These are phyloP conservation scores for Wickerhamomyces chaumierensis DNA, from an alignment of 805 yeast species.

Conservation along the genomic window DNA sequence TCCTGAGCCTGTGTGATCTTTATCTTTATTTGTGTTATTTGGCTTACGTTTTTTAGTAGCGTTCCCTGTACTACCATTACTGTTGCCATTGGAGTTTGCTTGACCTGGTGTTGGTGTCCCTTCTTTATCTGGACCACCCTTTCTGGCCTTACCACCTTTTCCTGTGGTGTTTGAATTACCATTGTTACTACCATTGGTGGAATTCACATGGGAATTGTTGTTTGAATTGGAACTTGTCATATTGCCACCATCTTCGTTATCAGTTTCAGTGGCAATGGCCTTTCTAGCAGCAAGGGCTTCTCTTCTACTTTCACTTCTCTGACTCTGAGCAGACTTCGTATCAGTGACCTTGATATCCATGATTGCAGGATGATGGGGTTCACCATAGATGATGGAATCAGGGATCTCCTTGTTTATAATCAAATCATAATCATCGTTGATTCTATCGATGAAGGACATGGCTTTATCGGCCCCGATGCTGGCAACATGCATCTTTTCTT, in stretches of 20 bases:
- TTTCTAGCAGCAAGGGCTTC: conserved; percentile 88
- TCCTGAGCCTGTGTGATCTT: conserved; percentile 1
- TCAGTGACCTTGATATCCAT: conserved; percentile 39
- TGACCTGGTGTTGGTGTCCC: conserved; percentile 12
- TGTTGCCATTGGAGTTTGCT: background rate
- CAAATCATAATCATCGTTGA: conserved; percentile 71
- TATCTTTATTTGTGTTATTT: background rate
- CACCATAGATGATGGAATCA: conserved; percentile 63
- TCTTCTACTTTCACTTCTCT: conserved; percentile 75
- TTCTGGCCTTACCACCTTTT: conserved; percentile 8
- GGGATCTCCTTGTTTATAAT: conserved; percentile 78
- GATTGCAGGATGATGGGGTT: conserved; percentile 86
- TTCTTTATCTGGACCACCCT: conserved; percentile 15
- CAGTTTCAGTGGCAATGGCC: conserved; percentile 31
- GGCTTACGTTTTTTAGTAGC: conserved; percentile 18
- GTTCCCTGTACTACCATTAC: background rate
- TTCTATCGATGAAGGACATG: conserved; percentile 52
- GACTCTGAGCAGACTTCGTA: conserved; percentile 55
- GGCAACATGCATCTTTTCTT: conserved; percentile 96
- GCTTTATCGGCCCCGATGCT: conserved; percentile 78
- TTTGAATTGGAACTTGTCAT: conserved; percentile 1
- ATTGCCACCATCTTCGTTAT: conserved; percentile 11
- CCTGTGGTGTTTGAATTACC: conserved; percentile 1
- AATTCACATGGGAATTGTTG: conserved; percentile 2
- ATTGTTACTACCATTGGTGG: no score